phyloP scores from a whole-genome alignment of 345 rosid genomes.

The Arabis hirsuta region DNA sequence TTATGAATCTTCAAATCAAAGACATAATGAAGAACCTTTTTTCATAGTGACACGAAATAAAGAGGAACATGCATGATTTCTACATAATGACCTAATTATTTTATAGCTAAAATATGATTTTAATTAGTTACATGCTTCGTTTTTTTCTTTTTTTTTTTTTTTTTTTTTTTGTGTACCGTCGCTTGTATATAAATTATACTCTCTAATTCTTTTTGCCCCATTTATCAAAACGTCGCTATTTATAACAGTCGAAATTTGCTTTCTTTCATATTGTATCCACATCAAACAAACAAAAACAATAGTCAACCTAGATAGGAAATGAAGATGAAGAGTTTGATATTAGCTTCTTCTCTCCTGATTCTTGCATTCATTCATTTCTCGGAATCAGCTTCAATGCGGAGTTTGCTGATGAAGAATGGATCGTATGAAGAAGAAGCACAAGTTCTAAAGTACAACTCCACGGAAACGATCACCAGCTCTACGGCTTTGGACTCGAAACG shows the following conservation, averaged over 20 bases:
- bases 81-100: constrained; percentile 40
- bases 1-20: constrained; percentile 41
- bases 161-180: constrained; percentile 9
- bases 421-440: constrained; percentile 21
- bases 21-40: constrained; percentile 14
- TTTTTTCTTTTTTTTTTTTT: background rate
- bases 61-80: constrained; percentile 40
- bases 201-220: constrained; percentile 42
- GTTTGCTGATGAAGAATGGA: constrained; percentile 32
- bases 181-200: constrained; percentile 32
- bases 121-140: background rate
- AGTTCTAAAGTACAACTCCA: constrained; percentile 15
- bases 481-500: constrained; percentile 33
- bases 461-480: constrained; percentile 20
- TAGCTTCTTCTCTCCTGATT: constrained; percentile 39
- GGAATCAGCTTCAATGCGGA: constrained; percentile 39
- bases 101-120: background rate
- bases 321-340: constrained; percentile 35
- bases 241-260: constrained; percentile 25
- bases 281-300: constrained; percentile 26
- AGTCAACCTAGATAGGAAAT: constrained; percentile 22
- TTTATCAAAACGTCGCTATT: constrained; percentile 41
- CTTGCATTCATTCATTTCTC: constrained; percentile 32
- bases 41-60: constrained; percentile 2
- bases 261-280: constrained; percentile 14